These are phyloP conservation scores for Phytopythium ostracodes DNA, from an alignment of 352 stramenopile genomes.

Conservation along the genomic window DNA sequence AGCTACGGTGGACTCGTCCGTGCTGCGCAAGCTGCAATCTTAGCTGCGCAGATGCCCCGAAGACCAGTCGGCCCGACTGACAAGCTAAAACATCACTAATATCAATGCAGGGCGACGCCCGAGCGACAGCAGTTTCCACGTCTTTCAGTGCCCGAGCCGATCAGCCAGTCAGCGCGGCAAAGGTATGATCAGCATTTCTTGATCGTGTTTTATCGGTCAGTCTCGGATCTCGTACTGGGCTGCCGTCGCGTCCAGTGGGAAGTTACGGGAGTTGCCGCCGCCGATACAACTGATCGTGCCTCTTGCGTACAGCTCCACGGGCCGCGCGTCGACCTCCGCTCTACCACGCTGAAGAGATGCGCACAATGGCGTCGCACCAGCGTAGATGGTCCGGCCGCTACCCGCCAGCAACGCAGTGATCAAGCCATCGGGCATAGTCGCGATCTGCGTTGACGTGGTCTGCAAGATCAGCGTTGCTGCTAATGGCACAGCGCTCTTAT, in stretches of 20 bases:
- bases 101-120: not conserved
- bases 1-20: slow-evolving; percentile 51
- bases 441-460: slow-evolving; percentile 15
- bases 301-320: not conserved
- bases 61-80: no score
- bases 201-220: not conserved
- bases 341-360: not conserved
- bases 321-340: not conserved
- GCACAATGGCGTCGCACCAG: not conserved
- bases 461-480: slow-evolving; percentile 7
- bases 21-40: slow-evolving; percentile 50
- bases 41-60: slow-evolving; percentile 10
- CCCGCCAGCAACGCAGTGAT: not conserved
- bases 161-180: not conserved
- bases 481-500: slow-evolving; percentile 10
- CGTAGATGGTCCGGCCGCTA: not conserved
- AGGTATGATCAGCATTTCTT: not conserved
- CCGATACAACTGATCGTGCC: not conserved
- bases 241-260: not conserved
- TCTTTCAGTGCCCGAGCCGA: not conserved
- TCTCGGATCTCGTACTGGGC: not conserved
- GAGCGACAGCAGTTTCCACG: not conserved
- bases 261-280: not conserved
- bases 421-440: slow-evolving; percentile 9
- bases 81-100: not conserved